Evolutionary conservation across 2,329 filamentous ascomycete genomes (phyloP).

Genomic region (Aspergillus calidoustus): DNA sequence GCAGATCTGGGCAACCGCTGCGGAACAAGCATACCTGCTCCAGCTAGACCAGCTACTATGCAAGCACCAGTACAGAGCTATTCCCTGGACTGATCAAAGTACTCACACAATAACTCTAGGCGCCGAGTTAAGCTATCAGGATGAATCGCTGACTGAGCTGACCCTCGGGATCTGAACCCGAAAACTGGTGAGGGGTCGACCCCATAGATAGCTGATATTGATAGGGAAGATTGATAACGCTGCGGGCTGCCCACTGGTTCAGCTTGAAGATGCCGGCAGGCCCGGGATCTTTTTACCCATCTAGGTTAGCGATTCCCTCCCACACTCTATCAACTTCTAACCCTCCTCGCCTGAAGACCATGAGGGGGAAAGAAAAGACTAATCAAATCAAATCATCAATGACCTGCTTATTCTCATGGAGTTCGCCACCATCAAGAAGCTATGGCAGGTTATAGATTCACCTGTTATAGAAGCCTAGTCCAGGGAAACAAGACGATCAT

Average conservation of each 20-base stretch:
- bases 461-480: background rate
- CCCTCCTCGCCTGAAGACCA: background rate
- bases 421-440: background rate
- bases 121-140: no score
- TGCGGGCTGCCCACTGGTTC: background rate
- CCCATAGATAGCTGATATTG: background rate
- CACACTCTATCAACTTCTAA: background rate
- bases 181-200: background rate
- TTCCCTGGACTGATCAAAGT: background rate
- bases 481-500: background rate
- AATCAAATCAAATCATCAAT: background rate
- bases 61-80: background rate
- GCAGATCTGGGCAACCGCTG: background rate
- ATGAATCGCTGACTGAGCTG: background rate
- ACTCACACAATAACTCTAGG: background rate
- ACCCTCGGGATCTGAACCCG: background rate
- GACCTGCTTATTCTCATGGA: background rate
- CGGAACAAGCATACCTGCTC: background rate
- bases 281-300: conserved; percentile 27
- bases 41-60: background rate
- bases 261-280: background rate
- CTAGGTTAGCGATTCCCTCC: conserved; percentile 26
- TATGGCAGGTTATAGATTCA: background rate
- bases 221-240: conserved; percentile 1
- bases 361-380: background rate